Evolutionary conservation across 2,329 filamentous ascomycete genomes (phyloP).

Genomic region (Penicillium sp.): DNA sequence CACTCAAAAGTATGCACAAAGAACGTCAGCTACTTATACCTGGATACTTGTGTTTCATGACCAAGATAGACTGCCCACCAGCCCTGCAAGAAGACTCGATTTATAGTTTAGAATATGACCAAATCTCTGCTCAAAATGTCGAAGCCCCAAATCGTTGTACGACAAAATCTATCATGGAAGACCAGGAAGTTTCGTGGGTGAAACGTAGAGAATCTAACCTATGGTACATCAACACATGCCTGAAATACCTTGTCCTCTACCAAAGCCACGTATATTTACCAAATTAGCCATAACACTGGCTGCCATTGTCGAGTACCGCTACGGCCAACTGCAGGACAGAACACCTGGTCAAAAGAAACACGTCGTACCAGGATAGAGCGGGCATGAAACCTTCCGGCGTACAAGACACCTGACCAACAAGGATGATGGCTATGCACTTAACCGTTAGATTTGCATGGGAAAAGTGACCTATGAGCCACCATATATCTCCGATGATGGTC

Average conservation of each 20-base stretch:
- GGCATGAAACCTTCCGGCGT: not conserved
- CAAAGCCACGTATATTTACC: not conserved
- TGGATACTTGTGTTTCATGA: not conserved
- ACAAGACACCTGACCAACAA: not conserved
- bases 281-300: not conserved
- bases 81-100: not conserved
- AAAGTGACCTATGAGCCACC: not conserved
- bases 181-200: not conserved
- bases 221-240: not conserved
- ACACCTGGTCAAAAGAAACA: constrained; percentile 1
- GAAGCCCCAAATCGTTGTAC: not conserved
- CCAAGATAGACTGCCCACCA: not conserved
- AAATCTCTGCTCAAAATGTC: not conserved
- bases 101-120: not conserved
- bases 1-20: not conserved
- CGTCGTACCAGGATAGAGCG: not conserved
- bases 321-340: not conserved
- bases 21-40: not conserved
- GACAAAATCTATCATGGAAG: not conserved
- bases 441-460: not conserved
- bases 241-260: no score
- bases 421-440: not conserved
- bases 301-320: not conserved
- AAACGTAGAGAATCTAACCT: not conserved
- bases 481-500: not conserved